These are phyloP conservation scores for Chamaecyparis obtusa DNA, from an alignment of 75 land plant genomes.

Conservation along the genomic window DNA sequence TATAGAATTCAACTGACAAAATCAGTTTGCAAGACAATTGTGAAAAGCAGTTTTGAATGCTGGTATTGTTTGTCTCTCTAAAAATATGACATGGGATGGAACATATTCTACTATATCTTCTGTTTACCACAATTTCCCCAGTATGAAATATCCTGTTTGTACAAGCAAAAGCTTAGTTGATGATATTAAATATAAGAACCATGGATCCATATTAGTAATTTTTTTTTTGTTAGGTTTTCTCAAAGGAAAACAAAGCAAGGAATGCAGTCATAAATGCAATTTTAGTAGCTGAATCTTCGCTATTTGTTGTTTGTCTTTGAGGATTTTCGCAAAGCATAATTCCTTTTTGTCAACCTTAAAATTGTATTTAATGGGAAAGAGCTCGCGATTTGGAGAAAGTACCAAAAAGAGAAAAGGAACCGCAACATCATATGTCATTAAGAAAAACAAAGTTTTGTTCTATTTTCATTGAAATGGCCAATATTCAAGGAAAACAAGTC, in stretches of 20 bases:
- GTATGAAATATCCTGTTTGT: neutral
- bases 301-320: neutral
- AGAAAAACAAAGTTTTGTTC: neutral
- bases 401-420: neutral
- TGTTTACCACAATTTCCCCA: neutral
- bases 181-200: neutral
- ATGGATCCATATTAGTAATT: neutral
- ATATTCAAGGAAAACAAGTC: neutral
- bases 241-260: neutral
- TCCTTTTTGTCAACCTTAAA: neutral
- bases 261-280: neutral
- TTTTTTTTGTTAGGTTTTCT: neutral
- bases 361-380: neutral
- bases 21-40: too few relatives aligned
- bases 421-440: neutral
- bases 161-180: neutral
- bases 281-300: neutral
- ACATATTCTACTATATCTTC: neutral
- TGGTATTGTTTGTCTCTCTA: neutral
- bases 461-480: neutral
- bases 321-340: neutral
- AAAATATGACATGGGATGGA: neutral
- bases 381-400: neutral
- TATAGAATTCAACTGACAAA: neutral
- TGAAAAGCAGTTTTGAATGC: too few relatives aligned